Conservation (phyloP, 2,329 filamentous ascomycete genomes). For the Cordyceps sp. region DNA sequence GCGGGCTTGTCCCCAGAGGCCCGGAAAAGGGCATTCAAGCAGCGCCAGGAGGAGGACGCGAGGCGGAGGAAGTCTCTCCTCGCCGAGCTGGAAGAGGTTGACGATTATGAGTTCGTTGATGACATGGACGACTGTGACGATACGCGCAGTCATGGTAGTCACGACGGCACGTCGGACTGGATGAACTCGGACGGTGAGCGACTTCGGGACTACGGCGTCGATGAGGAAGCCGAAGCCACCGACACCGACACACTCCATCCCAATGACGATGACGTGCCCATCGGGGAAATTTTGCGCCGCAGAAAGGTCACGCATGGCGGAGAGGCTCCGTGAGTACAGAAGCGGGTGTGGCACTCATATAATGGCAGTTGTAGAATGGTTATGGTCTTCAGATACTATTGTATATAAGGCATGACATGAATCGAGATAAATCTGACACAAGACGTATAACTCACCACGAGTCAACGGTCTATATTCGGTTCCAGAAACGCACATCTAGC, state of each 20-base stretch:
- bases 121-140: conserved; percentile 37
- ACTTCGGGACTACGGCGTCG: conserved; percentile 62
- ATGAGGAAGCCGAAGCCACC: conserved; percentile 47
- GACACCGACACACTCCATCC: conserved; percentile 6
- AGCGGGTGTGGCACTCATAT: too few species aligned
- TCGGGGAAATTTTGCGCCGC: conserved; percentile 49
- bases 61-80: conserved; percentile 23
- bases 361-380: too few species aligned
- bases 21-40: conserved; percentile 29
- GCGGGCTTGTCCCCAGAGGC: conserved; percentile 23
- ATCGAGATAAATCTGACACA: too few species aligned
- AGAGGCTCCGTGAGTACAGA: conserved; percentile 8
- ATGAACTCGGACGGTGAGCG: conserved; percentile 60
- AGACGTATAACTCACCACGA: too few species aligned
- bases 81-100: conserved; percentile 33
- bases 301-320: conserved; percentile 23
- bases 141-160: conserved; percentile 7
- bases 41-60: conserved; percentile 31
- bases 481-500: too few species aligned
- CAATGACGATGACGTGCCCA: conserved; percentile 44
- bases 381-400: too few species aligned
- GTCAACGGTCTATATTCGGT: too few species aligned
- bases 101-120: conserved; percentile 37
- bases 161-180: conserved; percentile 35
- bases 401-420: too few species aligned